These are phyloP conservation scores for Aaosphaeria pasadenensis DNA, from an alignment of 2,329 filamentous ascomycete genomes.

Conservation along the genomic window DNA sequence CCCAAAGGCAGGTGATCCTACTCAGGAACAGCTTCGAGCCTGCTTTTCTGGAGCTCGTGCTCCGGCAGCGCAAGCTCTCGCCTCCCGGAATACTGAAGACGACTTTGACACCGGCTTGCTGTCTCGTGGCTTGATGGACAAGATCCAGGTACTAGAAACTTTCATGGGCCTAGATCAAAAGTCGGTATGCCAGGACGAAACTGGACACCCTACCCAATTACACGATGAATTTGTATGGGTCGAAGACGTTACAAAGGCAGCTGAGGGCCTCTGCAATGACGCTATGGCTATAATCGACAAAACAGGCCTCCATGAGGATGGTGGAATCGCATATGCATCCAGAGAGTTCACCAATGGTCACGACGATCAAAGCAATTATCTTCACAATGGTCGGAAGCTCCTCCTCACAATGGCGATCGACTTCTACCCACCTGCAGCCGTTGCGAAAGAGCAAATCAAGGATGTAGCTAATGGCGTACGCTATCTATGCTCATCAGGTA, in stretches of 20 bases:
- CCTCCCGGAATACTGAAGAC: too few relatives aligned
- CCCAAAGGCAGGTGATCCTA: too few relatives aligned
- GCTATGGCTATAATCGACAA: not conserved
- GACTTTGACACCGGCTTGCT: too few relatives aligned
- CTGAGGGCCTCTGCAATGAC: not conserved
- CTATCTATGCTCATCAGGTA: not conserved
- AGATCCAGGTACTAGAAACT: not conserved
- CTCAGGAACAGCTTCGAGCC: too few relatives aligned
- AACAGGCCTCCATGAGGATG: not conserved
- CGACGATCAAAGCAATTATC: not conserved
- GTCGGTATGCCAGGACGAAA: not conserved
- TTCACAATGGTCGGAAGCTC: not conserved
- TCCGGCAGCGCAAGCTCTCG: too few relatives aligned
- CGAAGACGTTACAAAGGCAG: not conserved
- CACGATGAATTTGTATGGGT: not conserved
- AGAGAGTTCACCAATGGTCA: too few relatives aligned
- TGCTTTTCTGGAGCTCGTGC: too few relatives aligned
- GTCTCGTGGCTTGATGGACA: not conserved
- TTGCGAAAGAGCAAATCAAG: not conserved
- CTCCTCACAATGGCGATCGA: not conserved
- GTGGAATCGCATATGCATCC: not conserved
- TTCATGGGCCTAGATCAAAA: not conserved
- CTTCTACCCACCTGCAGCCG: not conserved
- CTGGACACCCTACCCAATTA: not conserved
- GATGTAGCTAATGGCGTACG: not conserved